Evolutionary conservation across 208 protist genomes (phyloP), one percentile per base, ranked within the genome.

Genomic region (Acanthamoeba triangularis): DNA sequence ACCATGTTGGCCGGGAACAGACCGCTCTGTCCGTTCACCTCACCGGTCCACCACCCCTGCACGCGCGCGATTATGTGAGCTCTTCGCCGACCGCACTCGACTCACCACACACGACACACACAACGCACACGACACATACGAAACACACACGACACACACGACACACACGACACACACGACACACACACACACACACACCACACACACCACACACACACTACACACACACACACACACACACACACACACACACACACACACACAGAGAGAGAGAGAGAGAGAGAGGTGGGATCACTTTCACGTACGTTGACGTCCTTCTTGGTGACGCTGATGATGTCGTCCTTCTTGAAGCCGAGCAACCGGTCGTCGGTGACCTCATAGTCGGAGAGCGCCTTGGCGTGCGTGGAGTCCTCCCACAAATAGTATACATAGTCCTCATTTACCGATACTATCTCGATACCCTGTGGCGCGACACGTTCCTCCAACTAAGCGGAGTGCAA

Each of bases 341-440:
- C 88, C 49, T 93, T 93, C 88, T 93, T 93, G 88, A 93, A 93
- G 30, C 61, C 88, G 23, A 93, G 49, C 54, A 93, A 61, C 44
- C 65, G 54, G 33, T 80, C 35, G 41, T 93, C 88, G 41, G 88
- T 93, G 14, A 93, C 88, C 30, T 93, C 88, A 25, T 93, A 93
- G 67, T 93, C 88, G 23, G n/a, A 78, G 65, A 93, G 59, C 44
- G 88, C 88, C 65, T 93, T 93, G 37, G 88, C 88, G 25, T 93
- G 88, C 65, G 47, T 93, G 59, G 61, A 80, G 13, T 93, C 88
- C 65, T 93, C 88, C 16, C 88, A 16, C 30, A 93, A 37, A n/a
- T 78, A 93, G 65, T 63, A 93, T 30, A 93, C 65, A 54, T 93
- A 93, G 47, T 93, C 88, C 88, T 93, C 88, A 11, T 78, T 69